Evolutionary conservation across 2,329 filamentous ascomycete genomes (phyloP).

Genomic region (Metarhizium brunneum): DNA sequence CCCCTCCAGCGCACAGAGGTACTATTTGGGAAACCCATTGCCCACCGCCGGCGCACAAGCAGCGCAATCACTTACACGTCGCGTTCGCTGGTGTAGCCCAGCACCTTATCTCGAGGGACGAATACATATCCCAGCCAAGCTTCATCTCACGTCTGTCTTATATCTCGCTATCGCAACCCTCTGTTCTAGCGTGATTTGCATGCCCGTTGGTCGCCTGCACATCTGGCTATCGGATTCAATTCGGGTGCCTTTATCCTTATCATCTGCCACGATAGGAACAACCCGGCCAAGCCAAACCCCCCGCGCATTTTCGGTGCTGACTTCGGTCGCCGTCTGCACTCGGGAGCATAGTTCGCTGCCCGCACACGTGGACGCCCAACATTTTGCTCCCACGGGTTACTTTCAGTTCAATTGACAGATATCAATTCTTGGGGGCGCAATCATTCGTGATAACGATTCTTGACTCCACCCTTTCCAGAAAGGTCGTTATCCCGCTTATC

Average conservation of each 20-base stretch:
- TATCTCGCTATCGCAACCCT: neutral
- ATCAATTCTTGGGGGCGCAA: neutral
- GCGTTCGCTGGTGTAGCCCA: neutral
- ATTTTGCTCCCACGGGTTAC: conserved; percentile 4
- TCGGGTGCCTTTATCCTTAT: neutral
- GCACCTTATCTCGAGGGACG: neutral
- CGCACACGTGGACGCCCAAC: conserved; percentile 2
- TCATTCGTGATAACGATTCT: neutral
- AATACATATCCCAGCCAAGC: neutral
- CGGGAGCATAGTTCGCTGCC: neutral
- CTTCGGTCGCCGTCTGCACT: neutral
- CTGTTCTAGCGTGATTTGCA: neutral
- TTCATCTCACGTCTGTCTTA: neutral
- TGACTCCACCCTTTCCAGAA: neutral
- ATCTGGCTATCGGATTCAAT: neutral
- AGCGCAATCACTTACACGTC: conserved; percentile 1
- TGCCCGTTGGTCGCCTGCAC: neutral
- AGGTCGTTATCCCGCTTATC: neutral
- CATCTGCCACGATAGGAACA: neutral
- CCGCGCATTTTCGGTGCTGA: neutral
- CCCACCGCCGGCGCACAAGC: neutral
- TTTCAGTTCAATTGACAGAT: neutral
- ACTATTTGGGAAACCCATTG: neutral
- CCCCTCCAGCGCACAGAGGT: neutral
- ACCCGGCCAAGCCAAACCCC: neutral